These are phyloP conservation scores for Cystobasidium sp. DNA, from an alignment of 1,284 basidiomycete genomes.

Conservation along the genomic window DNA sequence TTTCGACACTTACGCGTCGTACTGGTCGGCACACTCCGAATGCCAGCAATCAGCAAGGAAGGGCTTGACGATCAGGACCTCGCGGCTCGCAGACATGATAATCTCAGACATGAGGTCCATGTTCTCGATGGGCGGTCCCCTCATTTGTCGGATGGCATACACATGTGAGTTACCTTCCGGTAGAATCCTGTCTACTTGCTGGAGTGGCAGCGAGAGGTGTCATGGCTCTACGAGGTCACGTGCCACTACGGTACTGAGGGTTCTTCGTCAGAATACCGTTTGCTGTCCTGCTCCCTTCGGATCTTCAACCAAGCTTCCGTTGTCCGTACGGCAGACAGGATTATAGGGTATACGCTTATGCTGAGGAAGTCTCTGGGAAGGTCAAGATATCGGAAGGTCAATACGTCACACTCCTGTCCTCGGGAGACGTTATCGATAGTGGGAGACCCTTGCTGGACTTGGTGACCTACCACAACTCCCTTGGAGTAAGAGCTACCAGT, in stretches of 20 bases:
- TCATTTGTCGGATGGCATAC: background rate
- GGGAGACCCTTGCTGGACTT: background rate
- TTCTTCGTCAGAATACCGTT: background rate
- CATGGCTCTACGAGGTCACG: too few relatives aligned
- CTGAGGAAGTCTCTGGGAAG: constrained; percentile 1
- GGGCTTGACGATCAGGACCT: background rate
- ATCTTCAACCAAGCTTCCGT: constrained; percentile 11
- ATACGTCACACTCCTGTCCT: background rate
- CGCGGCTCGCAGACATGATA: background rate
- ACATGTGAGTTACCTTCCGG: background rate
- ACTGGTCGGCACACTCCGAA: background rate
- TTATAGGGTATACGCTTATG: background rate
- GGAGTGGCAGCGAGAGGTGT: too few relatives aligned
- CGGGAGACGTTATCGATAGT: background rate
- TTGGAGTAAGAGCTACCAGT: background rate
- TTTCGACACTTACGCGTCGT: constrained; percentile 4
- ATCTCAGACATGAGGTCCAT: constrained; percentile 5
- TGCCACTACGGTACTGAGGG: too few relatives aligned
- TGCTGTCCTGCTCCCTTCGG: constrained; percentile 3
- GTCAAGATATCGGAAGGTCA: background rate
- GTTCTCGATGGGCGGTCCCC: background rate
- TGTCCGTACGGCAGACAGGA: constrained; percentile 7
- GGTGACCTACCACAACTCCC: background rate
- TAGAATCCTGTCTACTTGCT: too few relatives aligned
- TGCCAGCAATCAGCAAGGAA: background rate